Conservation (phyloP, 177 flowering plant species). For the Vitis hybrid region DNA sequence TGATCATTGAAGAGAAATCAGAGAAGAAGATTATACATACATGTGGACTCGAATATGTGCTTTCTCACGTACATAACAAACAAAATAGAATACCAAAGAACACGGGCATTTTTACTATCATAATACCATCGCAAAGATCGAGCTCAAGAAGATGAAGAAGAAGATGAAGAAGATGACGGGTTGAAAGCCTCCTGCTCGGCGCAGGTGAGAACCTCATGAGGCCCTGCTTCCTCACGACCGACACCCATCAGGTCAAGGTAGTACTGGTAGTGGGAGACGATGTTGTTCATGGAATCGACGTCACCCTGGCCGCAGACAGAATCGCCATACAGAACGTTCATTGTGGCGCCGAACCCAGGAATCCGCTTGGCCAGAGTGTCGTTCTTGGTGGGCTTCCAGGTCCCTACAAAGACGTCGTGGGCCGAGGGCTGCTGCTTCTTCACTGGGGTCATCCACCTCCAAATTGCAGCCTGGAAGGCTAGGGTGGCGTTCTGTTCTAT, state of each 20-base stretch:
- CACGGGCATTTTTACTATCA: too few relatives aligned
- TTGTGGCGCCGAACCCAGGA: slow-evolving; percentile 85
- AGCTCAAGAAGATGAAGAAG: slow-evolving; percentile 29
- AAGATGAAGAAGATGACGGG: slow-evolving; percentile 21
- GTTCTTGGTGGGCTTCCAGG: slow-evolving; percentile 91
- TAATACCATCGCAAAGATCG: too few relatives aligned
- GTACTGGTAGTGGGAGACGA: slow-evolving; percentile 74
- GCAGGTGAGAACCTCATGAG: slow-evolving; percentile 59
- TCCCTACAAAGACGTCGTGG: slow-evolving; percentile 74
- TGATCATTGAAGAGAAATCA: too few relatives aligned
- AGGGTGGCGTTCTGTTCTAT: slow-evolving; percentile 82
- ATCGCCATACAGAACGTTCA: slow-evolving; percentile 83
- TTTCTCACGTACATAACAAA: too few relatives aligned
- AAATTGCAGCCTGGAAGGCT: slow-evolving; percentile 82
- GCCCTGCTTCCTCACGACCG: slow-evolving; percentile 71
- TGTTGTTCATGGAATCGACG: slow-evolving; percentile 66
- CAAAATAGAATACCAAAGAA: too few relatives aligned
- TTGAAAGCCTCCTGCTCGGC: slow-evolving; percentile 75
- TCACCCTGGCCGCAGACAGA: slow-evolving; percentile 72
- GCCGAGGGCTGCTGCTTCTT: slow-evolving; percentile 75
- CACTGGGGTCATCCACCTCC: slow-evolving; percentile 76
- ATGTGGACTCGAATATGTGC: too few relatives aligned
- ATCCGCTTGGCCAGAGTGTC: slow-evolving; percentile 72
- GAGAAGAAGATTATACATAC: too few relatives aligned
- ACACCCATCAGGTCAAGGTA: slow-evolving; percentile 85